Evolutionary conservation across 2,329 filamentous ascomycete species (phyloP), one percentile per base, ranked within the genome.

Genomic region (Venturia carpophila): DNA sequence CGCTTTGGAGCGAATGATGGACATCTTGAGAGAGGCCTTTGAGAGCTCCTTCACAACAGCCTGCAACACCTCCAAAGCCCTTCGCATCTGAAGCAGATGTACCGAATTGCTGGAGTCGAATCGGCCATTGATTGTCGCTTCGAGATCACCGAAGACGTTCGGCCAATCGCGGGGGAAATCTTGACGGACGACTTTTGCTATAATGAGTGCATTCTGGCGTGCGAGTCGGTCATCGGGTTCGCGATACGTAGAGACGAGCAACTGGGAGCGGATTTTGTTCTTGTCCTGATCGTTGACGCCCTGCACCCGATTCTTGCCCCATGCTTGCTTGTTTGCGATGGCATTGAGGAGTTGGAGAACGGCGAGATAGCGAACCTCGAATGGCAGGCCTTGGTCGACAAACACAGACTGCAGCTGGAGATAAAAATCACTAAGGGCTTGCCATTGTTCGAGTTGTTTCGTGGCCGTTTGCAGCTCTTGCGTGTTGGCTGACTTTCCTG

Each of bases 1-100:
- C 0, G 92, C 86, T 39, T 90, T 83, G 1, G 86, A 85, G 69
- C 95, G 89, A 19, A 99, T 79, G 45, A 86, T 88, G 1, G 87
- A 86, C 71, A 92, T 87, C 0, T 88, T 83, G 60, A 97, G 76
- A 55, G 91, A 83, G 2, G 89, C 92, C 0, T 90, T 92, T 0
- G 90, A 87, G 6, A 97, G 80, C 74, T 97, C 94, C 77, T 97
- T 99, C 71, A 96, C 87, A 37, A 96, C 86, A 60, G 93, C 88
- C 17, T 97, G 80, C 13, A 97, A 79, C 15, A 96, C 86, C 63
- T 91, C 81, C 55, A 97, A 82, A 9, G 86, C 83, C 60, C 92
- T 87, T 30, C 85, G 82, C 2, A 96, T 83, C 64, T 89, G 86
- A 15, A 87, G 72, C 55, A 85, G 84, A 69, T 87, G 85, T 90